A percentile compares a stretch with the other conserved stretches of the same genome.
Conservation (phyloP, 1,284 basidiomycete species). For the Naganishia cerealis region DNA sequence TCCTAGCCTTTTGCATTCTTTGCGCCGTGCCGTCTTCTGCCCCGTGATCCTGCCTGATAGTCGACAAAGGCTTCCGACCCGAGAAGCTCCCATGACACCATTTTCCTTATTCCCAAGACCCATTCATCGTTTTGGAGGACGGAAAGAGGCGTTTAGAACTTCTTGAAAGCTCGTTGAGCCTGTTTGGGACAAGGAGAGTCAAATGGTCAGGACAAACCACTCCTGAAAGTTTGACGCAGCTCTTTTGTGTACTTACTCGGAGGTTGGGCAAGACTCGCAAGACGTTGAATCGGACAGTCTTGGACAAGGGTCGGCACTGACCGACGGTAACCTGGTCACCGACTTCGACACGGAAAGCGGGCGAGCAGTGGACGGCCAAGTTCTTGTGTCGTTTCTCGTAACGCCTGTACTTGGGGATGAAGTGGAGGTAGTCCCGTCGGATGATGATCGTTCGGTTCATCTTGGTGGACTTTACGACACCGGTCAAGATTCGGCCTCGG, state of each 20-base stretch:
- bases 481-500: constrained; percentile 97
- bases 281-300: constrained; percentile 98
- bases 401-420: constrained; percentile 96
- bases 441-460: constrained; percentile 99
- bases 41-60: neutral
- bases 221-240: neutral
- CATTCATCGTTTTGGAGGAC: constrained; percentile 8
- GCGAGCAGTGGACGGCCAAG: constrained; percentile 92
- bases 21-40: neutral
- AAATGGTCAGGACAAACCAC: neutral
- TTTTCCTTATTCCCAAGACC: constrained; percentile 16
- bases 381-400: constrained; percentile 99
- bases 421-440: constrained; percentile 97
- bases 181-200: constrained; percentile 71
- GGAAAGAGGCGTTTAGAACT: constrained; percentile 67
- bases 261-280: constrained; percentile 51
- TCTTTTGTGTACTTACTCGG: neutral
- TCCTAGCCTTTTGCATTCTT: constrained; percentile 17
- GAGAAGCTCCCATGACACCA: constrained; percentile 11
- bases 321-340: constrained; percentile 96
- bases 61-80: constrained; percentile 4
- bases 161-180: constrained; percentile 81
- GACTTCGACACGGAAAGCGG: constrained; percentile 92
- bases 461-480: constrained; percentile 92
- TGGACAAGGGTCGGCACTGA: constrained; percentile 98